Percentiles rank a stretch among this genome's conserved stretches.
phyloP scores from a whole-genome alignment of 2,329 filamentous ascomycete genomes.

The Cladosporium halotolerans region DNA sequence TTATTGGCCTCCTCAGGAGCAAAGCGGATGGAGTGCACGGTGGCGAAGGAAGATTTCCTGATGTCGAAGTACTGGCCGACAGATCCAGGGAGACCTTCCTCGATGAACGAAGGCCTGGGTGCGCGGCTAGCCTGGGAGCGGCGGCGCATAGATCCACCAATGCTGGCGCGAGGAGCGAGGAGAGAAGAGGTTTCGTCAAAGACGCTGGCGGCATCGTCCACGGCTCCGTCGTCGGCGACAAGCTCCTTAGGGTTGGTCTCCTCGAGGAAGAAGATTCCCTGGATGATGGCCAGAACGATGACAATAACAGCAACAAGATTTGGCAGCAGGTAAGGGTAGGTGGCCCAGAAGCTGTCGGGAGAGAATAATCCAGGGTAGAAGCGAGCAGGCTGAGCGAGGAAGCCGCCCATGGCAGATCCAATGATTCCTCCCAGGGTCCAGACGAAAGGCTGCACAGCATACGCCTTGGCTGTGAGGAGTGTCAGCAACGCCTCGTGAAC shows the following conservation, averaged over 20 bases:
- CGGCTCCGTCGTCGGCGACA: constrained; percentile 36
- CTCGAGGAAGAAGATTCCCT: constrained; percentile 70
- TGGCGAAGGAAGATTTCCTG: constrained; percentile 12
- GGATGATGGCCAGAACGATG: constrained; percentile 67
- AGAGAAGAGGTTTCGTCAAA: constrained; percentile 25
- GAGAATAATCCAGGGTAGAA: constrained; percentile 68
- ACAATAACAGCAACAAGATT: constrained; percentile 74
- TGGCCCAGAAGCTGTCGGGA: constrained; percentile 60
- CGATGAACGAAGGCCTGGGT: constrained; percentile 35
- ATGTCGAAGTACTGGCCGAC: constrained; percentile 13
- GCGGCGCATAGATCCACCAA: constrained; percentile 56
- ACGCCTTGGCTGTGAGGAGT: constrained; percentile 60
- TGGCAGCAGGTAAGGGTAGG: constrained; percentile 76
- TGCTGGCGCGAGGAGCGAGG: constrained; percentile 51
- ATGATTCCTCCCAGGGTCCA: constrained; percentile 86
- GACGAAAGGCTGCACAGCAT: constrained; percentile 84
- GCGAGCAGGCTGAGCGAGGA: constrained; percentile 68
- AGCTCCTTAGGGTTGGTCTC: constrained; percentile 81
- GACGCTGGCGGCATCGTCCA: constrained; percentile 15
- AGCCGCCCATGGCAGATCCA: constrained; percentile 77
- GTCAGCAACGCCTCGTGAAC: not conserved
- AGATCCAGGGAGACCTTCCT: constrained; percentile 30
- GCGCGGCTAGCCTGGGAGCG: constrained; percentile 58
- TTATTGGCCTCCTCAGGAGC: constrained; percentile 44
- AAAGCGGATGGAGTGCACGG: constrained; percentile 12